Percentiles rank a stretch among this genome's conserved stretches.
Evolutionary conservation across 2,329 filamentous ascomycete genomes (phyloP).

Genomic region (Penicillium sp.): DNA sequence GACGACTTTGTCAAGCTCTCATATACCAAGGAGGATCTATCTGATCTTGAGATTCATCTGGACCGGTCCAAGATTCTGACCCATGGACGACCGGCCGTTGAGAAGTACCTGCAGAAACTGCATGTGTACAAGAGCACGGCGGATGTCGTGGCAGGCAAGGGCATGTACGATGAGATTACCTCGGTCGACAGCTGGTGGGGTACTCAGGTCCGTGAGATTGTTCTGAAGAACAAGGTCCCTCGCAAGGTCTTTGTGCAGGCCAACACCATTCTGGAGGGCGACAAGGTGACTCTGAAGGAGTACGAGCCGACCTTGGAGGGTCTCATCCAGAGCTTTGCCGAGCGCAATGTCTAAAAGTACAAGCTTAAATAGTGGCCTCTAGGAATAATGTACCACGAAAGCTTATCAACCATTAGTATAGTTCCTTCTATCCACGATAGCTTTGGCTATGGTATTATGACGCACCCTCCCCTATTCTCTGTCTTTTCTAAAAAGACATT

Average conservation of each 20-base stretch:
- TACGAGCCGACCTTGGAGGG: slow-evolving; percentile 80
- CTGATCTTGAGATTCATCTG: slow-evolving; percentile 76
- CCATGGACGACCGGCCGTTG: slow-evolving; percentile 77
- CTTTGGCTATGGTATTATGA: too few species aligned
- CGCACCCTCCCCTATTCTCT: too few species aligned
- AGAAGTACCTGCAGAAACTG: slow-evolving; percentile 82
- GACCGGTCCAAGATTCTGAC: slow-evolving; percentile 85
- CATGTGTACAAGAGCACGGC: slow-evolving; percentile 92
- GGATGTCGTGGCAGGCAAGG: slow-evolving; percentile 72
- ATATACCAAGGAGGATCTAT: slow-evolving; percentile 70
- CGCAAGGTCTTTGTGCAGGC: slow-evolving; percentile 86
- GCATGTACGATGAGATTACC: slow-evolving; percentile 81
- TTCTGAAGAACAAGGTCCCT: slow-evolving; percentile 59
- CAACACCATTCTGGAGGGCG: slow-evolving; percentile 72
- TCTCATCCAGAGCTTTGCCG: slow-evolving; percentile 78
- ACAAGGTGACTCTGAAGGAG: slow-evolving; percentile 74
- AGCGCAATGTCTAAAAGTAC: slow-evolving; percentile 46
- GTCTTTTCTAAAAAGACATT: too few species aligned
- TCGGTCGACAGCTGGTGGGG: slow-evolving; percentile 82
- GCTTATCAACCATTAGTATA: neutral
- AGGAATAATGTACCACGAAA: neutral
- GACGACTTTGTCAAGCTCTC: slow-evolving; percentile 81
- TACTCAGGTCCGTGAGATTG: slow-evolving; percentile 65
- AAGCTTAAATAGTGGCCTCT: neutral
- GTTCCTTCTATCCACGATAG: neutral